Evolutionary conservation across 139 green algal genomes (phyloP).

Genomic region (Volvox africanus): DNA sequence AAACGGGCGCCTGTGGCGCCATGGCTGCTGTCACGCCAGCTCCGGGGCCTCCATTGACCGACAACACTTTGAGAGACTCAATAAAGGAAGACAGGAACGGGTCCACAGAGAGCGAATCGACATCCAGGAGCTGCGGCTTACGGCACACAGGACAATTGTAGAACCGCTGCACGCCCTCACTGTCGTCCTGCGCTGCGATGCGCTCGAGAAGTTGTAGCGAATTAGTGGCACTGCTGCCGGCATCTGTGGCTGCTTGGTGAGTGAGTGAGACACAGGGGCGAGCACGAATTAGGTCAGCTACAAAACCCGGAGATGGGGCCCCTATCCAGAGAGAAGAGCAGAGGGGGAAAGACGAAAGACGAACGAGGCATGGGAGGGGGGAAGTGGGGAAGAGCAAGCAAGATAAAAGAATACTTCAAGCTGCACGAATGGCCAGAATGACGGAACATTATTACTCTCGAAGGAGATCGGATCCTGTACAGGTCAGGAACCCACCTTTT

Average conservation of each 20-base stretch:
- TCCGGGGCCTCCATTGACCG: not conserved
- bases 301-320: not conserved
- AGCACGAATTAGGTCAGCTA: not conserved
- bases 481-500: not conserved
- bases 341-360: not conserved
- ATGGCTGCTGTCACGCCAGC: not conserved
- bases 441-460: no score
- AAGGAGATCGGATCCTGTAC: no score
- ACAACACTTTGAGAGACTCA: slow-evolving; percentile 63
- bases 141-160: slow-evolving; percentile 88
- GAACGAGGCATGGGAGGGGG: no score
- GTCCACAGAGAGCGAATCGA: slow-evolving; percentile 84
- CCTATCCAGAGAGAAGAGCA: not conserved
- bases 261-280: not conserved
- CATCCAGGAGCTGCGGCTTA: slow-evolving; percentile 78
- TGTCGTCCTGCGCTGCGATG: slow-evolving; percentile 42
- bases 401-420: no score
- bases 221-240: not conserved
- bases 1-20: not conserved
- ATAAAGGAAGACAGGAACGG: slow-evolving; percentile 77
- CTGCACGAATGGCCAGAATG: no score
- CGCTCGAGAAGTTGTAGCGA: slow-evolving; percentile 33
- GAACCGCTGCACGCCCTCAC: slow-evolving; percentile 47
- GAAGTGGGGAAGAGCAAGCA: no score
- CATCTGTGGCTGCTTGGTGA: not conserved